Base-by-base conservation (phyloP, 208 protist genomes). In the Leishmania braziliensis region DNA sequence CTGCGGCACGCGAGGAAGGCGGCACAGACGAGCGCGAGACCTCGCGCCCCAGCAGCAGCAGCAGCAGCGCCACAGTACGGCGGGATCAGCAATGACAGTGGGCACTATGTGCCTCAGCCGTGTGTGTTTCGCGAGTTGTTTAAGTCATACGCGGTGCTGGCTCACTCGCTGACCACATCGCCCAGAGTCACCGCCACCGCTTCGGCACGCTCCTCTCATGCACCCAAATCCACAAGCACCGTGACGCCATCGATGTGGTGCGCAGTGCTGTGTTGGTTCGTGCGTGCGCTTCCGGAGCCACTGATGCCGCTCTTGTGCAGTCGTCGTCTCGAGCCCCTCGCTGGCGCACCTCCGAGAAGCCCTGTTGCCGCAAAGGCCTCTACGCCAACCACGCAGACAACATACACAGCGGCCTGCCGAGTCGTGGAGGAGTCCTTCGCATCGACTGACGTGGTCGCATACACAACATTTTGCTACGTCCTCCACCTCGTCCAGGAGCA, bases 281-380 rank as follows among this genome's bases (percentile, higher is more conserved):
- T 93, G 56, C 48, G 84, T 6, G 80, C 79, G 46, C 84, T 93
- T 43, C 90, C 90, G 0, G 83, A 87, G 74, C 87, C 90, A 12
- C 79, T 93, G 50, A 80, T 93, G 48, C 84, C 87, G 2, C 39
- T 77, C 0, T 63, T 90, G 51, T 90, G 87, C 82, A 90, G 86
- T 53, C 90, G 87, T 26, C 83, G 85, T 63, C 81, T 88, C 72
- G 87, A 91, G 71, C 75, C 78, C 29, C 63, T 93, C 56, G 73
- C 54, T 29, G 73, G 51, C 36, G 39, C 29, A 5, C 36, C 36
- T 20, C 23, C 53, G 3, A 48, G 53, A 20, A 12, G 16, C 50
- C 29, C 50, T 14, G 14, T 14, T 14, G 72, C 46, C n/a, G 51
- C 72, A n/a, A 46, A 9, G 0, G 26, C 48, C 10, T 23, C 72